Conservation (phyloP, 768 basidiomycete genomes). For the Trametes cinnabarina region DNA sequence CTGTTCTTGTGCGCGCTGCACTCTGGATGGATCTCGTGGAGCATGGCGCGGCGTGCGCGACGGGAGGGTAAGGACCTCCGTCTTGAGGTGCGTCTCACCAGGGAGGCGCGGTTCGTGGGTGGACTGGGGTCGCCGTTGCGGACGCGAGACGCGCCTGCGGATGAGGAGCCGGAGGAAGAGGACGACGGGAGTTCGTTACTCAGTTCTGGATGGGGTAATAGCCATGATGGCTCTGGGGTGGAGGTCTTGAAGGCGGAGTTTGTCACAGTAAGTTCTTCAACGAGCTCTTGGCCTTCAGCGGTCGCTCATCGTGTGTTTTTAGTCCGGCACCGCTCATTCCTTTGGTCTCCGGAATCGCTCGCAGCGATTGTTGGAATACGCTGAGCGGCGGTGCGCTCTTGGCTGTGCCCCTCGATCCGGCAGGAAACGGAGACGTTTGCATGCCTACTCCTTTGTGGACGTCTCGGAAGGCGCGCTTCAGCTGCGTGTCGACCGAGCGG, state of each 20-base stretch:
- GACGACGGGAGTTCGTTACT: slow-evolving; percentile 31
- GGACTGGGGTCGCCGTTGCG: slow-evolving; percentile 36
- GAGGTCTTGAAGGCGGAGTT: slow-evolving; percentile 67
- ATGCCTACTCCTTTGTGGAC: not conserved
- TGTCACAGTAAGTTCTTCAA: slow-evolving; percentile 49
- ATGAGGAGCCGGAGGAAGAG: slow-evolving; percentile 11
- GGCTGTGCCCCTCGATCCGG: slow-evolving; percentile 3
- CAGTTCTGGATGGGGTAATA: slow-evolving; percentile 69
- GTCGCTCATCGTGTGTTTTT: not conserved
- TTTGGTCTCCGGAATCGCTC: slow-evolving; percentile 61
- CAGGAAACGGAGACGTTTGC: slow-evolving; percentile 12
- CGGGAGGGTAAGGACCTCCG: slow-evolving; percentile 39
- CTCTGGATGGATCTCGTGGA: slow-evolving; percentile 52
- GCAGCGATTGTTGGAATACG: slow-evolving; percentile 68
- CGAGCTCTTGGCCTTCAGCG: not conserved
- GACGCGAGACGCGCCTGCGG: not conserved
- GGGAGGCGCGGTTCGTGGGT: slow-evolving; percentile 46
- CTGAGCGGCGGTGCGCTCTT: slow-evolving; percentile 54
- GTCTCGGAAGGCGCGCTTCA: slow-evolving; percentile 8
- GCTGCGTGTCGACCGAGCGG: slow-evolving; percentile 3
- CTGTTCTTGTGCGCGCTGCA: slow-evolving; percentile 68
- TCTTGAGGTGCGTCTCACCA: slow-evolving; percentile 41
- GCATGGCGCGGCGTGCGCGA: slow-evolving; percentile 37
- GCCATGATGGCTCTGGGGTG: slow-evolving; percentile 74
- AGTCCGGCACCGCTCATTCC: slow-evolving; percentile 54